phyloP scores from a whole-genome alignment of 1,284 basidiomycete genomes.

The Meripilus lineatus region DNA sequence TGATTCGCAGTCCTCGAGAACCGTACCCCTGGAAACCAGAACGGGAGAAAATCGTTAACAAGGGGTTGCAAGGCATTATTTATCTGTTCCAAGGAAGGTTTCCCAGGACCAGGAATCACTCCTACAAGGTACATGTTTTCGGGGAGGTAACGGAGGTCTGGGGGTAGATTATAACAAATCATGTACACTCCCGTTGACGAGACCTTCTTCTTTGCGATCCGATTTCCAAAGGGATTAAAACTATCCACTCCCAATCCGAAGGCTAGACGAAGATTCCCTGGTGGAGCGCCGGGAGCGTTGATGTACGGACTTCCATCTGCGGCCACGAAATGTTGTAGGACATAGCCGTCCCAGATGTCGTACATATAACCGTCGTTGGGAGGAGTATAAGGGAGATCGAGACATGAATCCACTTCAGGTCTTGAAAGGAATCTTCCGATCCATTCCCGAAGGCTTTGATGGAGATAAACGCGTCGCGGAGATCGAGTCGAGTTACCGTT shows the following conservation, averaged over 20 bases:
- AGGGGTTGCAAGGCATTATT: conserved; percentile 17
- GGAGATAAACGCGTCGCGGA: too few species aligned
- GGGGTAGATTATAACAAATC: conserved; percentile 18
- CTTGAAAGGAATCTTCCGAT: too few species aligned
- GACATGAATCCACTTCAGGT: too few species aligned
- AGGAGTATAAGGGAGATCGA: too few species aligned
- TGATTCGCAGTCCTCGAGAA: conserved; percentile 4
- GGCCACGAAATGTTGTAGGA: conserved; percentile 9
- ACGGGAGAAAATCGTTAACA: conserved; percentile 14
- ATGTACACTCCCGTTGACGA: conserved; percentile 12
- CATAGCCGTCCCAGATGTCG: conserved; percentile 16
- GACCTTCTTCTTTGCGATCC: conserved; percentile 19
- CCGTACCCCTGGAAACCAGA: conserved; percentile 15
- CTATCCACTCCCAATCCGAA: conserved; percentile 25
- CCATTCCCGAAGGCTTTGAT: too few species aligned
- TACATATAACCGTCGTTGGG: not conserved
- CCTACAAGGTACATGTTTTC: conserved; percentile 23
- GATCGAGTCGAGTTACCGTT: too few species aligned
- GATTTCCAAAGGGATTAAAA: conserved; percentile 26
- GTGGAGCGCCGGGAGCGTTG: not conserved
- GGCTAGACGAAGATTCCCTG: conserved; percentile 4
- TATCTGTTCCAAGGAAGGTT: conserved; percentile 14
- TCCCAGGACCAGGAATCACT: conserved; percentile 16
- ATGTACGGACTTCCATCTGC: conserved; percentile 13
- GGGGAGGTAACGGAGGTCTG: conserved; percentile 15